These are phyloP conservation scores for Cladosporium sp. DNA, from an alignment of 2,329 filamentous ascomycete genomes.

Conservation along the genomic window DNA sequence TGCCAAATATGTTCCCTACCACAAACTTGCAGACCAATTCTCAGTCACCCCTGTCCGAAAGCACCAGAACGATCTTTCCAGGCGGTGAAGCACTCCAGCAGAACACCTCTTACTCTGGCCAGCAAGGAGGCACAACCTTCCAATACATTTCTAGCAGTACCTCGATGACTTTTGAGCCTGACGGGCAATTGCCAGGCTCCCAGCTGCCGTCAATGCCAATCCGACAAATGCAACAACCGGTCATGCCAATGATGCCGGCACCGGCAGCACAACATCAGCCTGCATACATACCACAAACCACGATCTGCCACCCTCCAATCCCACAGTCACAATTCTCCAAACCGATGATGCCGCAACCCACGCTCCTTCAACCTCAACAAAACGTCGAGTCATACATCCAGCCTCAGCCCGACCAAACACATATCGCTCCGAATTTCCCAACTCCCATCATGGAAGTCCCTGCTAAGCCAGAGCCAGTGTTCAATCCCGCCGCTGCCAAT, in stretches of 20 bases:
- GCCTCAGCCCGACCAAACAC: neutral
- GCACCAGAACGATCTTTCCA: neutral
- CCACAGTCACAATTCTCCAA: no score
- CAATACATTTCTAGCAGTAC: conserved; percentile 13
- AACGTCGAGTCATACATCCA: neutral
- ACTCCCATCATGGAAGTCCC: neutral
- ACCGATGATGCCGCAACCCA: neutral
- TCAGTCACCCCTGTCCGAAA: neutral
- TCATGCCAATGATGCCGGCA: neutral
- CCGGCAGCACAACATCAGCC: neutral
- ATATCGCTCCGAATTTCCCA: no score
- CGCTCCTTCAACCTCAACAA: neutral
- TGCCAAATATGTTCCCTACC: neutral
- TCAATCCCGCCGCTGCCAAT: neutral
- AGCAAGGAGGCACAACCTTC: conserved; percentile 1
- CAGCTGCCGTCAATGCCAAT: neutral
- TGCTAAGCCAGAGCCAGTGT: neutral
- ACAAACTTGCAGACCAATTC: no score
- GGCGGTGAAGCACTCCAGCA: conserved; percentile 11
- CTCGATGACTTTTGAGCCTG: neutral
- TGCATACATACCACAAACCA: neutral
- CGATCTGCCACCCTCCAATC: neutral
- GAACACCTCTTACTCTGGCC: conserved; percentile 8
- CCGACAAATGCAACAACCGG: neutral
- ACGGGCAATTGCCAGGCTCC: neutral